Evolutionary conservation across 139 green algal species (phyloP).

Genomic region (Ettlia oleoabundans): DNA sequence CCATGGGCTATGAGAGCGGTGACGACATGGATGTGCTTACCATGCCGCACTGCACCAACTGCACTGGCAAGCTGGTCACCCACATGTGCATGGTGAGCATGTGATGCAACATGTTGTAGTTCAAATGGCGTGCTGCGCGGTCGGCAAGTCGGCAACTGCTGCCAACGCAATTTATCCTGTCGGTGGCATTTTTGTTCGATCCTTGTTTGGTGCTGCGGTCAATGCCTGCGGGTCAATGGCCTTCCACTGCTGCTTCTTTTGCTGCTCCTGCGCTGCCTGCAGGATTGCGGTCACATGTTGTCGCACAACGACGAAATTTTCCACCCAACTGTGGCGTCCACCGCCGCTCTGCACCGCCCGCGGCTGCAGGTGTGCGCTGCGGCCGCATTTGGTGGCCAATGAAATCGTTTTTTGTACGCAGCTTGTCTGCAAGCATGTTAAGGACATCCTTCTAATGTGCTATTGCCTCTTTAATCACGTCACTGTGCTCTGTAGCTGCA

Average conservation of each 20-base stretch:
- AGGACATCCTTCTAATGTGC: too few species aligned
- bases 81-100: slow-evolving; percentile 33
- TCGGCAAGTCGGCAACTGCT: too few species aligned
- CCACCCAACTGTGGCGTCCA: slow-evolving; percentile 7
- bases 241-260: background rate
- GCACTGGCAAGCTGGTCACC: slow-evolving; percentile 40
- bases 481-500: too few species aligned
- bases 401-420: too few species aligned
- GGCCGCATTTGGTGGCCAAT: too few species aligned
- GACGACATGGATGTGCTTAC: slow-evolving; percentile 39
- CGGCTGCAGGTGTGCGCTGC: too few species aligned
- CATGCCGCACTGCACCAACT: slow-evolving; percentile 55
- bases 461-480: too few species aligned
- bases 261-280: background rate
- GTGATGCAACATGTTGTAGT: background rate
- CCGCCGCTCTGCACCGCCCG: slow-evolving; percentile 22
- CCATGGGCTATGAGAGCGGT: slow-evolving; percentile 23
- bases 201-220: background rate
- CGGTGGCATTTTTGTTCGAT: background rate
- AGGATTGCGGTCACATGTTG: slow-evolving; percentile 32
- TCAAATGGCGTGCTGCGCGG: too few species aligned
- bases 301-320: slow-evolving; percentile 19
- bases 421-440: too few species aligned
- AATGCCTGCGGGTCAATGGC: too few species aligned
- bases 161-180: too few species aligned